Evolutionary conservation across 768 basidiomycete genomes (phyloP), one percentile per base, ranked within the genome.

Genomic region (Coprinopsis strossmayeri): DNA sequence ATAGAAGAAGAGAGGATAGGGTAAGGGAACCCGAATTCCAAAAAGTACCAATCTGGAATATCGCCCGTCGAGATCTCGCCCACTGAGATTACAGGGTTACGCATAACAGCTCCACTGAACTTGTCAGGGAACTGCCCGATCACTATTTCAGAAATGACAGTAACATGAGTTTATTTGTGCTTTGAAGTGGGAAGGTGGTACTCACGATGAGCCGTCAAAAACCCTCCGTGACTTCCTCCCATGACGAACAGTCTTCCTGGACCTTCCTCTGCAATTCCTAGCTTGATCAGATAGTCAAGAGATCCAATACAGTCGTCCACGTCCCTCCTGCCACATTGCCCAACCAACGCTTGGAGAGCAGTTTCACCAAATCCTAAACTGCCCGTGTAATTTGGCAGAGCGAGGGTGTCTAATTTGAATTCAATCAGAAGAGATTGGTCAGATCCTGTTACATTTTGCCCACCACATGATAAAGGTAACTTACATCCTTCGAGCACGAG

Each of bases 191-290:
- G 18, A n/a, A 32, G 46, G 27, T 5, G 46, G 20, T 18, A 67
- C 80, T 53, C 56, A 83, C 81, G 63, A 55, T 84, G 82, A 0
- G 71, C 74, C 1, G 73, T 53, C 12, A 85, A 65, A 59, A 82
- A 87, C 1, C 85, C 85, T 0, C 84, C 84, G 51, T 89, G 87
- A 39, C 79, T 82, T 34, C 85, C 86, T 3, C 86, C 85, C 44
- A 66, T 66, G 1, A 85, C 58, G 25, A 84, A 69, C 44, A 79
- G 73, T 52, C 74, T 76, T 5, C 77, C 79, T 13, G 63, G 62
- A 1, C 73, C 76, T 12, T 69, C 59, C 35, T 68, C 64, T 0
- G 81, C 73, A 1, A 85, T 61, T 1, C 76, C 77, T 3, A 73
- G 60, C 12, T 63, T 56, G 26, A 81, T 64, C 35, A 87, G 72